These are phyloP conservation scores for Madurella mycetomatis DNA, from an alignment of 2,329 filamentous ascomycete genomes.

Conservation along the genomic window DNA sequence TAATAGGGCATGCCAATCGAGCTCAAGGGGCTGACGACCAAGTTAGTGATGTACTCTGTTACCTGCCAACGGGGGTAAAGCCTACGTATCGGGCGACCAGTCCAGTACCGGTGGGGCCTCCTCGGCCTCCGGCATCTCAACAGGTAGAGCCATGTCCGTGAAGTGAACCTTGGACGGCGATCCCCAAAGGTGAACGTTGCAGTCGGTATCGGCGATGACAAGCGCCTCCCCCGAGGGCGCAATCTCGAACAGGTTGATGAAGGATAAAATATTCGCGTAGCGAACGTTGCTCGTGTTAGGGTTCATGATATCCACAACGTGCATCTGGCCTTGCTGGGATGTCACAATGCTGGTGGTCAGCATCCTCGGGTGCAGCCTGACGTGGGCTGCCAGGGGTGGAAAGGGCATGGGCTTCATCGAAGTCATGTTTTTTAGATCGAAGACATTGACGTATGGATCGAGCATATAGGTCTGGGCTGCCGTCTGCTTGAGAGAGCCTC, in stretches of 20 bases:
- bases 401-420: slow-evolving; percentile 89
- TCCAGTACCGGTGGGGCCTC: slow-evolving; percentile 57
- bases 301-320: slow-evolving; percentile 93
- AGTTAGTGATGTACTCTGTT: not conserved
- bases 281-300: slow-evolving; percentile 81
- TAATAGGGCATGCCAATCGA: slow-evolving; percentile 91
- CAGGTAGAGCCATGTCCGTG: slow-evolving; percentile 72
- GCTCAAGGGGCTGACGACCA: slow-evolving; percentile 62
- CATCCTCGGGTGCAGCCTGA: slow-evolving; percentile 94
- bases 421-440: slow-evolving; percentile 85
- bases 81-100: slow-evolving; percentile 67
- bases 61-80: slow-evolving; percentile 7
- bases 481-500: slow-evolving; percentile 79
- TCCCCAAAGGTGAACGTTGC: slow-evolving; percentile 80
- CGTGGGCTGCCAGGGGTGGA: slow-evolving; percentile 86
- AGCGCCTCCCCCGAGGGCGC: slow-evolving; percentile 84
- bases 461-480: slow-evolving; percentile 68
- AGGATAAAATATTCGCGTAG: slow-evolving; percentile 72
- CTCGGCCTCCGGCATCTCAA: slow-evolving; percentile 69
- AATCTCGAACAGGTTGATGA: slow-evolving; percentile 76
- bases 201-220: slow-evolving; percentile 73
- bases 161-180: slow-evolving; percentile 82
- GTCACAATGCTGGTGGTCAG: slow-evolving; percentile 91
- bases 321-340: slow-evolving; percentile 87
- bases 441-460: slow-evolving; percentile 91